Base-by-base conservation (phyloP, 1,139 yeast species). In the Taphrina communis region DNA sequence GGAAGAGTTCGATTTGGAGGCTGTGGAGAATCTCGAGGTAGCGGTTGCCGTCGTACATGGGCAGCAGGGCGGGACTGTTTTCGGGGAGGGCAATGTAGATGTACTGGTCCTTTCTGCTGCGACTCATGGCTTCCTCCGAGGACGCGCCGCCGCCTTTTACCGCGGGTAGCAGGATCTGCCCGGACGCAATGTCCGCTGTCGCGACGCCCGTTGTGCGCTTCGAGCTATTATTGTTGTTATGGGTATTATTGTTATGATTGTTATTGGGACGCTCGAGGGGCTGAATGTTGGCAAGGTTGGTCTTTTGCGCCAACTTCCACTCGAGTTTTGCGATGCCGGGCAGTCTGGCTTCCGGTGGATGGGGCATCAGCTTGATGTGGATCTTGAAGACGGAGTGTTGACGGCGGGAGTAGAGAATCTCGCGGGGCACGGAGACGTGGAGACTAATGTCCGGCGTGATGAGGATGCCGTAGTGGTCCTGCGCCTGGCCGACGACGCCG, bases 401-500 rank as follows among this genome's bases (percentile, higher is more conserved):
- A 7, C 52, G 19, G 31, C 39, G 46, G 44, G 67, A 56, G 52
- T 63, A 63, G 12, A 25, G 57, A 21, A 63, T 55, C 56, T 63
- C 67, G 14, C 52, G 61, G 12, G 67, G 67, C n/a, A 63, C 61
- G 21, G 67, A 63, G 56, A 63, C 67, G 46, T 63, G 67, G 21
- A 63, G 61, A 36, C 61, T 53, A 31, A 63, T 63, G 48, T 75
- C 99, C 85, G 31, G 91, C 96, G 78, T 94, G 98, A 0, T 97
- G 97, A 5, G 99, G 98, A 76, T 94, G 98, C 75, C 97, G 85
- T 73, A 94, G 83, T 63, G 67, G 21, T 63, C 67, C 42, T 63
- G 67, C 8, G 61, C 60, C 11, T 53, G 61, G 14, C 67, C 67
- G 36, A 50, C 52, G 46, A 53, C 48, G 44, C 61, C 67, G 46